phyloP scores from a whole-genome alignment of 805 yeast genomes.

The Wickerhamomyces mucosus region DNA sequence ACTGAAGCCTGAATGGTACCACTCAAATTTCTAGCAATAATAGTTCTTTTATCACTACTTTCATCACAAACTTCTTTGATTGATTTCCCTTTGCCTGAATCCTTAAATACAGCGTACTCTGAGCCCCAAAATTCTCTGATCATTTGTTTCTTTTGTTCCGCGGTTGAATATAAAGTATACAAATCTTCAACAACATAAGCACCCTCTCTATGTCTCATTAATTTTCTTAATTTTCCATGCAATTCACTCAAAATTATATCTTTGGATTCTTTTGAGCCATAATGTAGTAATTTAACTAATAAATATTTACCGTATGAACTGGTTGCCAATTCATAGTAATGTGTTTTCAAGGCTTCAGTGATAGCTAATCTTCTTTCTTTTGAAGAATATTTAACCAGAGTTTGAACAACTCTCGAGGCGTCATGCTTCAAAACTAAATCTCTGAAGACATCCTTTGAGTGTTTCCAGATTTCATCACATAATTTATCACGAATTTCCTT shows the following conservation, averaged over 20 bases:
- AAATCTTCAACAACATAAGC: slow-evolving; percentile 95
- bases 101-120: slow-evolving; percentile 84
- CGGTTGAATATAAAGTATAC: slow-evolving; percentile 73
- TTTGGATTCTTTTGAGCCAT: slow-evolving; percentile 79
- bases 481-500: slow-evolving; percentile 67
- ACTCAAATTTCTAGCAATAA: slow-evolving; percentile 64
- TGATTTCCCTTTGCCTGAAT: slow-evolving; percentile 52
- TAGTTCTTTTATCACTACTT: slow-evolving; percentile 67
- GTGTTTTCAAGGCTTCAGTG: slow-evolving; percentile 60
- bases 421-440: slow-evolving; percentile 93
- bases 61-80: slow-evolving; percentile 58
- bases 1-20: slow-evolving; percentile 86
- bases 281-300: slow-evolving; percentile 79
- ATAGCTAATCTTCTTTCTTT: slow-evolving; percentile 71
- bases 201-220: slow-evolving; percentile 96
- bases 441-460: slow-evolving; percentile 63
- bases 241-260: slow-evolving; percentile 70
- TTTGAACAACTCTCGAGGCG: slow-evolving; percentile 93
- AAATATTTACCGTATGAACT: slow-evolving; percentile 91
- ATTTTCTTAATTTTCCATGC: slow-evolving; percentile 82
- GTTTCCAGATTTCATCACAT: slow-evolving; percentile 77
- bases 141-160: slow-evolving; percentile 83
- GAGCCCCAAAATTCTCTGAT: slow-evolving; percentile 96
- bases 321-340: slow-evolving; percentile 75
- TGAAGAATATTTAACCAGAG: slow-evolving; percentile 77